Evolutionary conservation across 2,329 filamentous ascomycete species (phyloP), one percentile per base, ranked within the genome.

Genomic region (Exophiala phaeomuriformis): DNA sequence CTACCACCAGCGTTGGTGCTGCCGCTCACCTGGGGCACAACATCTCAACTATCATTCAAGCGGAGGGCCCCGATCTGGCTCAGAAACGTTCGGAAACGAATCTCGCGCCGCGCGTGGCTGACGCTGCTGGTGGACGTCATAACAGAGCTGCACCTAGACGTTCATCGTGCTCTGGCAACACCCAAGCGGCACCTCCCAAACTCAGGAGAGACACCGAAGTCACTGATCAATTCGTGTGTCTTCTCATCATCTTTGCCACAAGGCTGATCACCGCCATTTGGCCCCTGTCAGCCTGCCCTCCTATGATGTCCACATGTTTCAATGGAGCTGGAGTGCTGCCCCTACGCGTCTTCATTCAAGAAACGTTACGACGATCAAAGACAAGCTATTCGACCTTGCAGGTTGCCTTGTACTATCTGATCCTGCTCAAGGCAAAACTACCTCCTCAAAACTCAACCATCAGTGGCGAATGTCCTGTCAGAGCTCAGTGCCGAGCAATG

Each of bases 321-420:
- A 84, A 82, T 55, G 79, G 79, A 67, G 88, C 86, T 68, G 83
- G 86, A 49, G 87, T 96, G 57, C 76, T 98, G 61, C 90, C 91
- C 55, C 78, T 98, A 65, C 87, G 90, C 63, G 95, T 86, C 50
- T 98, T 97, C 69, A 97, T 98, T 65, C 90, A 97, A 72, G 93
- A 97, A 77, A 97, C 93, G 19, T 78, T 98, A 61, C 87, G 90
- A 64, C 84, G 93, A 64, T 98, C 93, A 56, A 85, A 91, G 65
- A 95, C 93, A 41, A 96, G 90, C 74, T 98, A 96, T 74, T 97
- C 91, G 55, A 98, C 93, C 31, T 76, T 98, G 51, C 93, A 97
- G 72, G 93, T 98, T 56, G 91, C 93, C 29, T 77, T 98, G 58
- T 98, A 96, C 71, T 98, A 98, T 69, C 75, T 98, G 66, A 85